These are phyloP conservation scores for Trametes cingulata DNA, from an alignment of 768 basidiomycete species.

Conservation along the genomic window DNA sequence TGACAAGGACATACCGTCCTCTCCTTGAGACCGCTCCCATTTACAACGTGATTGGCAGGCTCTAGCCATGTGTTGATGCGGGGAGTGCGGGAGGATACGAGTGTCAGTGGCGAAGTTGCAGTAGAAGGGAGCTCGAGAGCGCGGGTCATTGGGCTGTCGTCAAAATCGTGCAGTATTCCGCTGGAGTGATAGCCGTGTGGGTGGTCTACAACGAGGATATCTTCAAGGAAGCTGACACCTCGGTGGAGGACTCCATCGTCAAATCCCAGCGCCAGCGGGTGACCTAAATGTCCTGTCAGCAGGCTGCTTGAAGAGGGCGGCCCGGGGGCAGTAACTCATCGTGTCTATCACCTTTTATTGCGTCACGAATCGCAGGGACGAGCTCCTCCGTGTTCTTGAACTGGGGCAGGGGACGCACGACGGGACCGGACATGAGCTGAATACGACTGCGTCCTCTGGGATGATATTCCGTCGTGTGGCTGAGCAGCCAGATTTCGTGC, in stretches of 20 bases:
- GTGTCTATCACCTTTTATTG: conserved; percentile 5
- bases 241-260: background rate
- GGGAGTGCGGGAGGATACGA: background rate
- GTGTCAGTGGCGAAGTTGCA: too few relatives aligned
- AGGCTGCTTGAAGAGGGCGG: background rate
- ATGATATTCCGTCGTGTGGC: background rate
- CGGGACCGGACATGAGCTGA: conserved; percentile 6
- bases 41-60: background rate
- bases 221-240: background rate
- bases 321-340: too few relatives aligned
- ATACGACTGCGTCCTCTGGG: conserved; percentile 10
- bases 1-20: background rate
- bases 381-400: conserved; percentile 14
- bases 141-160: background rate
- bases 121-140: background rate
- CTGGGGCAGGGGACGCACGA: conserved; percentile 2
- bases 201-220: conserved; percentile 1
- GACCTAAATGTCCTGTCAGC: background rate
- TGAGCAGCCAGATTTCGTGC: conserved; percentile 7
- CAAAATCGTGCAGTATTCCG: background rate
- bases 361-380: conserved; percentile 12
- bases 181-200: background rate
- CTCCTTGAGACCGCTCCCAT: background rate
- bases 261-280: background rate
- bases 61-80: too few relatives aligned